Evolutionary conservation across 2,329 filamentous ascomycete genomes (phyloP), one percentile per base, ranked within the genome.

Genomic region (Neophaeococcomyces mojaviensis): DNA sequence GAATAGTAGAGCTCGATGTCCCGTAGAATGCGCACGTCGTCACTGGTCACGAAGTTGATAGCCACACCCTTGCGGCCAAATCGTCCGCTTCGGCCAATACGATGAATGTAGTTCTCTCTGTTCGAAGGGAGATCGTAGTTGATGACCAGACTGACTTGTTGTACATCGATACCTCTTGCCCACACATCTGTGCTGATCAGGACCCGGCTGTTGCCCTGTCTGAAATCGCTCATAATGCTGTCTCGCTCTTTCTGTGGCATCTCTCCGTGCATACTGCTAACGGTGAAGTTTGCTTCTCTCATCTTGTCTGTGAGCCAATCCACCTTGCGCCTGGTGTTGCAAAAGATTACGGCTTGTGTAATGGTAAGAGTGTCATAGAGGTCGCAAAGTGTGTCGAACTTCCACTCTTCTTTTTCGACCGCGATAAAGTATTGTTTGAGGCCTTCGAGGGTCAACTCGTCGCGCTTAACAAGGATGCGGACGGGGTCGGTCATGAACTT

Each of bases 401-500:
- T 98, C 92, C 92, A 98, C 65, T 97, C 92, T 68, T 98, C 92
- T 74, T 96, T 97, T 69, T 98, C 92, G 16, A 97, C 92, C 1
- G 92, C 92, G 60, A 98, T 97, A 65, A 96, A 98, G 74, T 96
- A 98, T 67, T 98, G 92, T 73, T 97, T 97, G 42, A 98, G 76
- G 48, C 92, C 92, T 70, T 97, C 92, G 41, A 98, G 80, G 2
- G 92, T 98, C 74, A 98, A 72, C 67, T 98, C 92, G 68, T 97
- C 92, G 82, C 89, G 89, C 81, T 97, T 96, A 66, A 97, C 90
- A 20, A 97, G 78, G 61, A 97, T 94, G 55, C 90, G 85, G 37
- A 96, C 90, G 1, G 90, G 90, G 60, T 97, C 90, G 20, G 88
- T 95, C 92, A 98, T 98, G 77, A 98, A 98, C 69, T 97, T 97